These are phyloP conservation scores for Antitrichia curtipendula DNA, from an alignment of 225 moss, liverwort and hornwort species.

Conservation along the genomic window DNA sequence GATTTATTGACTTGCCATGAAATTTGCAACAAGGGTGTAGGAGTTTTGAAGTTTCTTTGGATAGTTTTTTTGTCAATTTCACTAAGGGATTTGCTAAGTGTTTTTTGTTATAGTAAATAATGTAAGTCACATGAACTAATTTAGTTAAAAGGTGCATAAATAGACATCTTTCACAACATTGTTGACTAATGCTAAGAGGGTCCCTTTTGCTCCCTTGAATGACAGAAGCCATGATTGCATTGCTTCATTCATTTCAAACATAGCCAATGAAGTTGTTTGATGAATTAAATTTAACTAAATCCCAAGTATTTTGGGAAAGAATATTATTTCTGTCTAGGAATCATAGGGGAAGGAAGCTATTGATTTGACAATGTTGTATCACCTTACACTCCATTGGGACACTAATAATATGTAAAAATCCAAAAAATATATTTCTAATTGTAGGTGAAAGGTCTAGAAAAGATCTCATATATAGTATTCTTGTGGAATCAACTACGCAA, in stretches of 20 bases:
- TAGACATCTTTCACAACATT: background rate
- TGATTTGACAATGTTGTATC: background rate
- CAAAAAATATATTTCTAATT: background rate
- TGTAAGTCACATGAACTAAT: background rate
- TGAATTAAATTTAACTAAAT: background rate
- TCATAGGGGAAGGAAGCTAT: background rate
- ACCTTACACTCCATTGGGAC: background rate
- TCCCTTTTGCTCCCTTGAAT: background rate
- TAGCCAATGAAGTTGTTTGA: background rate
- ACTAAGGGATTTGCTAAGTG: rapidly evolving
- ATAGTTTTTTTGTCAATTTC: background rate
- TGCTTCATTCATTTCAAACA: background rate
- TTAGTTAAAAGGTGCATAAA: background rate
- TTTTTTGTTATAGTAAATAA: background rate
- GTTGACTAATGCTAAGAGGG: rapidly evolving
- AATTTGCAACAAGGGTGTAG: background rate
- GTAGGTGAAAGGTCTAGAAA: background rate
- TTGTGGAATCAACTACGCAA: background rate
- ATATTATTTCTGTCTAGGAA: background rate
- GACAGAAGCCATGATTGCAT: rapidly evolving
- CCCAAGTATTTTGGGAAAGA: rapidly evolving
- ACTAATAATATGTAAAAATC: background rate
- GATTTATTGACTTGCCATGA: no score
- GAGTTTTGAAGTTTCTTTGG: background rate
- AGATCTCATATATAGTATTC: background rate